phyloP scores from a whole-genome alignment of 179 eudicot species.

The Nepenthes alata region DNA sequence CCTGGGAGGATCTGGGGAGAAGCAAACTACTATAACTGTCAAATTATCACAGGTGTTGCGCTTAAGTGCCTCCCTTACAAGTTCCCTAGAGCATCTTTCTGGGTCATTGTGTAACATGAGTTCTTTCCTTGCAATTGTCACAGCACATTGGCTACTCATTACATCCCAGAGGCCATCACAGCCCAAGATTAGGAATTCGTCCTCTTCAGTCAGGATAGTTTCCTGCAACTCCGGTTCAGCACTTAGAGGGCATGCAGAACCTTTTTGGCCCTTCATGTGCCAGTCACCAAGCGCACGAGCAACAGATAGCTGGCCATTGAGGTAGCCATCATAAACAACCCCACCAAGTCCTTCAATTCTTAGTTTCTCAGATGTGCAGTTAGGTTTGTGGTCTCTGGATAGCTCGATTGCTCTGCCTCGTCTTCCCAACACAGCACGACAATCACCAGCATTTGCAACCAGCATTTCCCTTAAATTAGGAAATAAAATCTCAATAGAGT shows the following conservation, averaged over 20 bases:
- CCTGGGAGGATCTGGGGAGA: constrained; percentile 69
- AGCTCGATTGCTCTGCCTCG: constrained; percentile 73
- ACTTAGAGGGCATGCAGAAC: constrained; percentile 54
- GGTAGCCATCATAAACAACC: constrained; percentile 75
- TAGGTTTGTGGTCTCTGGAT: constrained; percentile 82
- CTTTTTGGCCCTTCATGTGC: constrained; percentile 84
- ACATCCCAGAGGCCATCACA: constrained; percentile 93
- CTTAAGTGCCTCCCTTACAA: constrained; percentile 75
- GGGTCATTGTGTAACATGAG: constrained; percentile 78
- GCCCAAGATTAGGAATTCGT: constrained; percentile 58
- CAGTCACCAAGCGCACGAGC: constrained; percentile 90
- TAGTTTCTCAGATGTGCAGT: constrained; percentile 41
- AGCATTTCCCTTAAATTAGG: constrained; percentile 41
- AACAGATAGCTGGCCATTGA: constrained; percentile 73
- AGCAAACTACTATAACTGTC: constrained; percentile 66
- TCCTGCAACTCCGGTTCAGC: constrained; percentile 83
- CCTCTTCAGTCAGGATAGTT: constrained; percentile 48
- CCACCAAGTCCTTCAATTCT: constrained; percentile 80
- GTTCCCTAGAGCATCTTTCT: constrained; percentile 67
- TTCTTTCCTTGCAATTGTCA: constrained; percentile 62
- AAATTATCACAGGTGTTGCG: constrained; percentile 64
- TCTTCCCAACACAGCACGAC: constrained; percentile 76
- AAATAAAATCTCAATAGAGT: constrained; percentile 4
- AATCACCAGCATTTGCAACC: constrained; percentile 87
- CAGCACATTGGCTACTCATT: constrained; percentile 85